Percentiles rank a stretch among this genome's conserved stretches.
These are phyloP conservation scores for Exophiala bonariae DNA, from an alignment of 2,329 filamentous ascomycete species.

Conservation along the genomic window DNA sequence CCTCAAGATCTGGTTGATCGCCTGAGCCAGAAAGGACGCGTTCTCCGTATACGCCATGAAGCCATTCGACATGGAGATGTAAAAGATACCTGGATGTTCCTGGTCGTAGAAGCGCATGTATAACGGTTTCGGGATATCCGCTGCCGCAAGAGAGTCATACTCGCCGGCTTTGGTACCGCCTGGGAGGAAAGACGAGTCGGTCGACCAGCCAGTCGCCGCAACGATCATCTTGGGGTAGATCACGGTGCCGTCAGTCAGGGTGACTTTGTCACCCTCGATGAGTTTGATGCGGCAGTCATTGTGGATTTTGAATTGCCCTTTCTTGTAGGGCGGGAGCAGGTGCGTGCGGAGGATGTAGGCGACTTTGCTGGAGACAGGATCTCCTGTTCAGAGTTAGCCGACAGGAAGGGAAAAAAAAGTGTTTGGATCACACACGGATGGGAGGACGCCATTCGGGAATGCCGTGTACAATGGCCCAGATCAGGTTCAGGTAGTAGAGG, in stretches of 20 bases:
- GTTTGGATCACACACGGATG: not conserved
- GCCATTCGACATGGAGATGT: slow-evolving; percentile 8
- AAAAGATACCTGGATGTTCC: slow-evolving; percentile 7
- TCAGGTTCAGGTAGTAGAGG: slow-evolving; percentile 6
- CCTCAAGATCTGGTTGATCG: slow-evolving; percentile 9
- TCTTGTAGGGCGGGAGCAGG: slow-evolving; percentile 5
- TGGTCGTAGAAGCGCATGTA: slow-evolving; percentile 8
- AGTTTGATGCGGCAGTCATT: slow-evolving; percentile 5
- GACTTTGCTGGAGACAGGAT: slow-evolving; percentile 7
- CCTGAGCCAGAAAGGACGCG: slow-evolving; percentile 8
- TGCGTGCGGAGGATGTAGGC: slow-evolving; percentile 12
- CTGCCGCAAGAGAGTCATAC: slow-evolving; percentile 4
- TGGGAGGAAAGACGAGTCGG: slow-evolving; percentile 11
- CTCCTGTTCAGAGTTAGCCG: not conserved
- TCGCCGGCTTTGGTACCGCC: slow-evolving; percentile 5
- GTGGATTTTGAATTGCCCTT: slow-evolving; percentile 9
- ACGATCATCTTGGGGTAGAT: slow-evolving; percentile 3
- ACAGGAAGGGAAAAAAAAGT: not conserved
- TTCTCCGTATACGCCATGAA: slow-evolving; percentile 13
- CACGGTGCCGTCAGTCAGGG: slow-evolving; percentile 6
- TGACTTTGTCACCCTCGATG: slow-evolving; percentile 6
- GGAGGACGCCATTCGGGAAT: slow-evolving; percentile 6
- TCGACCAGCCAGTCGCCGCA: slow-evolving; percentile 8
- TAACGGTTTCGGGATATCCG: slow-evolving; percentile 1
- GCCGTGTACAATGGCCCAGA: slow-evolving; percentile 5